Evolutionary conservation across 371 early-diverging fungal genomes (phyloP), one percentile per base, ranked within the genome.

Genomic region (Mucor indicus): DNA sequence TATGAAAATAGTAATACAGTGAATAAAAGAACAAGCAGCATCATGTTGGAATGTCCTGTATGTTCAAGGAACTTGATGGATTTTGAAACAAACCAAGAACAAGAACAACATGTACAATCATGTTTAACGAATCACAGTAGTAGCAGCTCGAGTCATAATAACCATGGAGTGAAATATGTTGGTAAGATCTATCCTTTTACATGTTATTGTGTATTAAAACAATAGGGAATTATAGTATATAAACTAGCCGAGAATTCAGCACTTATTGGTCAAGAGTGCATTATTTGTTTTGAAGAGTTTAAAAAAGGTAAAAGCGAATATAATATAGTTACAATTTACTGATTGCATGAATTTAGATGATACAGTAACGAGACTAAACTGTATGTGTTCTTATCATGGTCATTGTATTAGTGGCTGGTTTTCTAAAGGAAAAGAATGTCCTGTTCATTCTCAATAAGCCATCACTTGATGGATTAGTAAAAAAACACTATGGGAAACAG

Each of bases 201-300:
- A n/a, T n/a, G n/a, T n/a, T n/a, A n/a, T n/a, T n/a, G n/a, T n/a
- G n/a, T n/a, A n/a, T n/a, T n/a, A n/a, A n/a, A n/a, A n/a, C n/a
- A 36, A 8, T 23, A 17, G 22, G 10, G 15, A 15, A 13, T 24
- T 17, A 24, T 42, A 78, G 84, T 81, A 0, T 81, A 85, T 58
- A 77, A 75, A 45, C 52, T 89, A 10, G 71, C 74, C 3, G 58
- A 61, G 29, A 72, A 78, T 30, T 81, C 85, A 1, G 76, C 81
- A 11, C 56, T 83, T 49, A 65, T 88, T 33, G 83, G 81, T 29
- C 81, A 81, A 57, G 95, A 94, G 62, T 94, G 95, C 53, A 79
- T 89, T 1, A 94, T 94, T 44, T 94, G 95, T 70, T 89, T 94
- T 71, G 91, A 92, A 41, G 95, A 94, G 59, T 92, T 90, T 73